Base-by-base conservation (phyloP, 2,329 filamentous ascomycete genomes). In the Cytospora piceae region DNA sequence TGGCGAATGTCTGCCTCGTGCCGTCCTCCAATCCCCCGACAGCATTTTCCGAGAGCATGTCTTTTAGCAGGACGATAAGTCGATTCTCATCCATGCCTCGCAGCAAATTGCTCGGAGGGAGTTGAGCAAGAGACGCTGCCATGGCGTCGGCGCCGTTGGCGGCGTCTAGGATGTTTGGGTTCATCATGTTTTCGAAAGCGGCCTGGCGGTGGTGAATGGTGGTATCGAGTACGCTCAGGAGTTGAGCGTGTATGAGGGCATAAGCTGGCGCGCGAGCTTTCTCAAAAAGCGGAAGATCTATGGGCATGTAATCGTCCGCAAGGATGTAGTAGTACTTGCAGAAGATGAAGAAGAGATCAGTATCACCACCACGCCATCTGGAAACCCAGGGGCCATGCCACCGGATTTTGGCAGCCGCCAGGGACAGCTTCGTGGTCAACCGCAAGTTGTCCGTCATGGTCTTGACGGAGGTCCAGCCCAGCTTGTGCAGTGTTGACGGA, bases 281-380 rank as follows among this genome's bases (percentile, higher is more conserved):
- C 65, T 87, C 83, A 0, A 78, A 72, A 20, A 87, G 75, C 2
- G 85, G 80, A 34, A 88, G 73, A 4, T 79, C 80, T 0, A 77
- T 71, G 0, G 89, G 88, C 71, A 91, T 81, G 70, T 91, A 90
- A 67, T 95, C 91, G 51, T 91, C 87, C 4, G 89, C 84, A 3
- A 97, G 81, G 24, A 94, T 84, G 75, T 94, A 91, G 72, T 91
- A 96, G 74, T 95, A 90, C 77, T 96, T 97, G 78, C 89, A 87
- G 73, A 97, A 97, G 54, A 96, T 90, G 78, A 94, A 97, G 74
- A 97, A 92, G 39, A 97, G 81, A 73, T 97, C 94, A 4, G 91
- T 96, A 71, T 97, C 93, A 2, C 88, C 87, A 17, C 94, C 94
- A 68, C 87, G 90, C 94, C 94, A 97, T 67, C 93, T 87, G 49